Base-by-base conservation (phyloP, 192 early-diverging fungal species). In the Podila epicladia region DNA sequence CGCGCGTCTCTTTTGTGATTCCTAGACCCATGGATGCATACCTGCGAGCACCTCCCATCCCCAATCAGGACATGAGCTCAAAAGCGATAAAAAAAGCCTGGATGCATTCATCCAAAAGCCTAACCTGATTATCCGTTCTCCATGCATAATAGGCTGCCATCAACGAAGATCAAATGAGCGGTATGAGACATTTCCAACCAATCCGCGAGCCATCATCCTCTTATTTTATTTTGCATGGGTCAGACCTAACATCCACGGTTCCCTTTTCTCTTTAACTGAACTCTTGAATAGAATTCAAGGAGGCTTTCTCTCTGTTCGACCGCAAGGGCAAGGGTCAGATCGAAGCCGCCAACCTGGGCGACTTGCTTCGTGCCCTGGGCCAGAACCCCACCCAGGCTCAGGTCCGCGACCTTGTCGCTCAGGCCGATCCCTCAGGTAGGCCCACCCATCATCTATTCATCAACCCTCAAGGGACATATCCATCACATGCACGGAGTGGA, bases 361-460 rank as follows among this genome's bases (percentile, higher is more conserved):
- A 92, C 51, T 83, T 95, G 62, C 78, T 95, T 62, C 92, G 94
- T 50, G 92, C 92, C 58, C 83, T 95, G 58, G 91, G 91, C 22
- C 92, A 93, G 80, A 95, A 94, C 82, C 94, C 93, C 48, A 90
- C 94, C 31, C 91, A 95, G 72, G 88, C 91, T 38, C 89, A 95
- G 74, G 91, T 95, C 32, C 80, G 76, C 51, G 89, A 93, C 28
- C 82, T 94, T 26, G 83, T 87, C 15, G 82, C 84, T 59, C 73
- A 83, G 62, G 71, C 82, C 41, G 85, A 87, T 69, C 50, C 84
- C 41, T 72, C 74, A 11, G 67, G 85, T 71, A 83, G 12, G 2
- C 41, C 11, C 15, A 45, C 15, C 1, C 4, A 33, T 5, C 8
- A 33, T 6, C 12, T 9, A 41, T 12, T 12, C 11, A 2, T 41